Evolutionary conservation across 2,329 filamentous ascomycete genomes (phyloP), one percentile per base, ranked within the genome.

Genomic region (Botrytis pseudocinerea): DNA sequence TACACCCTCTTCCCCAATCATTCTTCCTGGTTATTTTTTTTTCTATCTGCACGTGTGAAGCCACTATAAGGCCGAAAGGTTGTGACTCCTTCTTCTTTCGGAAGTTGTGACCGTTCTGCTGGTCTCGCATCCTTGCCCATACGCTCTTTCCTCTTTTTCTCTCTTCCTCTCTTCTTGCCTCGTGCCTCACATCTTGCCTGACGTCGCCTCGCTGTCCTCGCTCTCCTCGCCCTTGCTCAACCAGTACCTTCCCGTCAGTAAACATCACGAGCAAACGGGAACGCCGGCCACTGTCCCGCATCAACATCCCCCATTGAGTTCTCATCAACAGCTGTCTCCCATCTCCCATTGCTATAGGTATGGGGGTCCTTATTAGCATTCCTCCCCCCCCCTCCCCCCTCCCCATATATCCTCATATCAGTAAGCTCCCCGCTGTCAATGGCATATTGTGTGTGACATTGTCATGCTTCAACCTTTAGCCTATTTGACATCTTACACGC

Each of bases 1-100:
- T n/a, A 40, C 25, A 40, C 44, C 32, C 12, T 38, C 38, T 38
- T 38, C 38, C 48, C 44, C 32, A 66, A 66, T 66, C 44, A 54
- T 66, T 54, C 38, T 66, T 38, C 64, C 44, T 40, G 22, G 22
- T 51, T 35, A 65, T 35, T 51, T 40, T 42, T 61, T 18, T 63
- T 28, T 28, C n/a, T 4, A 51, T 51, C 63, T 66, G 46, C 63
- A 51, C 32, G 44, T 66, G 44, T 66, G 32, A 65, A 65, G 63
- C 44, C 63, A 66, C 44, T 32, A 66, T 66, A 38, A 25, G 63
- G 63, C 63, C 63, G 63, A 66, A 66, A 66, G 22, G 8, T 25
- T 20, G 35, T 12, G 35, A 38, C 63, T 38, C 63, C 46, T 66
- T 54, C 63, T 66, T 54, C 20, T 28, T 66, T 28, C 5, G 64